A percentile compares a stretch with the other conserved stretches of the same genome.
Evolutionary conservation across 805 yeast genomes (phyloP).

Genomic region (Lachancea quebecensis): DNA sequence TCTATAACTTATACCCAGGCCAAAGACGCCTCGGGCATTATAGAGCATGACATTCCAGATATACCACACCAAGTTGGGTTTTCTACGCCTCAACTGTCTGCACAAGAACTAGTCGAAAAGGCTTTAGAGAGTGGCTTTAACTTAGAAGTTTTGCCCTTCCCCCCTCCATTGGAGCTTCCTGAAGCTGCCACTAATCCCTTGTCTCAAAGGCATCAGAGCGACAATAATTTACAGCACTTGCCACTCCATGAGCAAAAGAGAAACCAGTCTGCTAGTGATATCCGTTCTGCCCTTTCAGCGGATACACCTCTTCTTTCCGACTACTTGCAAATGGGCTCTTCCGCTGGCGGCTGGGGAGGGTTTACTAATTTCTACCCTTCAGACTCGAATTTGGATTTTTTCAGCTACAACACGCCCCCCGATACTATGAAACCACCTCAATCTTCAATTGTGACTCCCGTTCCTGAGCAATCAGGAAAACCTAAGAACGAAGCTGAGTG

Average conservation of each 20-base stretch:
- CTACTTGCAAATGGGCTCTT: slow-evolving; percentile 35
- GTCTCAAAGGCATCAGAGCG: not conserved
- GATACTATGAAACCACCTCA: slow-evolving; percentile 11
- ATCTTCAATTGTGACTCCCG: not conserved
- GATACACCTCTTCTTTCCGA: slow-evolving; percentile 35
- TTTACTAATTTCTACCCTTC: slow-evolving; percentile 19
- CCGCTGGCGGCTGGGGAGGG: slow-evolving; percentile 37
- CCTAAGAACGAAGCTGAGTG: not conserved
- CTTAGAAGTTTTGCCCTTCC: slow-evolving; percentile 19
- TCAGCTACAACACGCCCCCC: slow-evolving; percentile 22
- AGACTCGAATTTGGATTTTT: slow-evolving; percentile 29
- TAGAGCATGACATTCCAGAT: slow-evolving; percentile 15
- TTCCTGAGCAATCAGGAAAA: not conserved
- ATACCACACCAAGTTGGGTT: slow-evolving; percentile 67
- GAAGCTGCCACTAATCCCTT: not conserved
- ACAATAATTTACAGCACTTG: not conserved
- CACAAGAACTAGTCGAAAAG: slow-evolving; percentile 38
- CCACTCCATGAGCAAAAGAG: not conserved
- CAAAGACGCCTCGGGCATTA: slow-evolving; percentile 9
- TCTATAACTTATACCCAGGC: slow-evolving; percentile 30
- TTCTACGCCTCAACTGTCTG: slow-evolving; percentile 69
- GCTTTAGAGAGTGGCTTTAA: slow-evolving; percentile 25
- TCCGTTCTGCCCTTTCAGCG: slow-evolving; percentile 19
- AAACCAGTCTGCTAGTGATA: not conserved
- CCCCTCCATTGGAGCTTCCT: slow-evolving; percentile 18